phyloP scores from a whole-genome alignment of 345 rosid species.

The Gynandropsis gynandra region DNA sequence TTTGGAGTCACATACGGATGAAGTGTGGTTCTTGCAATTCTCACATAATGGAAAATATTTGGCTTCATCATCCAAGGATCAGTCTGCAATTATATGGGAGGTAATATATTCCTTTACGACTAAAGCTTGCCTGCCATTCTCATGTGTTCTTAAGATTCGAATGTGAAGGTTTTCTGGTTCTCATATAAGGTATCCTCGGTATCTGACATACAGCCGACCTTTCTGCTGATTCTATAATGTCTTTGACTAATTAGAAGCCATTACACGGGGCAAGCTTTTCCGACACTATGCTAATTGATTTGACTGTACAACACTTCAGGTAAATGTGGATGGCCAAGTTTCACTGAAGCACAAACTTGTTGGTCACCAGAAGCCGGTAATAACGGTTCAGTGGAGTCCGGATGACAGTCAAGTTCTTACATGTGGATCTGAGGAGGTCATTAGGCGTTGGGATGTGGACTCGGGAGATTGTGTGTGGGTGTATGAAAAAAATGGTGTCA shows the following conservation, averaged over 20 bases:
- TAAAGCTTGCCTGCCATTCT: not conserved
- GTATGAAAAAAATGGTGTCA: slow-evolving; percentile 44
- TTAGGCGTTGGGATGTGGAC: slow-evolving; percentile 55
- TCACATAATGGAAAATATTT: slow-evolving; percentile 62
- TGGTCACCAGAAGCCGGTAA: slow-evolving; percentile 52
- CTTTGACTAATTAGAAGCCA: not conserved
- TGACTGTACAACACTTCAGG: slow-evolving; percentile 24
- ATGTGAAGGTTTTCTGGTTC: slow-evolving; percentile 12
- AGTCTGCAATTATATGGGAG: slow-evolving; percentile 60
- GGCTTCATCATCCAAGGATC: slow-evolving; percentile 66
- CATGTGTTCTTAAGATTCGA: too few relatives aligned
- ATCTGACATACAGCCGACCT: not conserved
- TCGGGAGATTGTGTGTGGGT: slow-evolving; percentile 50
- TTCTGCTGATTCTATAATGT: not conserved
- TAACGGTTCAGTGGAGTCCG: slow-evolving; percentile 55
- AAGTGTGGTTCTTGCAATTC: slow-evolving; percentile 75
- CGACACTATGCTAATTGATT: not conserved
- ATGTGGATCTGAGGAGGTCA: slow-evolving; percentile 58
- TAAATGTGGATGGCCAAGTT: slow-evolving; percentile 35
- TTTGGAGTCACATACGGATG: slow-evolving; percentile 55
- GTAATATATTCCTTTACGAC: slow-evolving; percentile 29
- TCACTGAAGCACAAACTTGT: slow-evolving; percentile 41
- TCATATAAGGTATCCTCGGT: not conserved
- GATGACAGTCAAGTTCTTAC: slow-evolving; percentile 57
- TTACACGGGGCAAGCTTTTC: too few relatives aligned